Evolutionary conservation across 352 stramenopile genomes (phyloP).

Genomic region (Peronospora belbahrii): DNA sequence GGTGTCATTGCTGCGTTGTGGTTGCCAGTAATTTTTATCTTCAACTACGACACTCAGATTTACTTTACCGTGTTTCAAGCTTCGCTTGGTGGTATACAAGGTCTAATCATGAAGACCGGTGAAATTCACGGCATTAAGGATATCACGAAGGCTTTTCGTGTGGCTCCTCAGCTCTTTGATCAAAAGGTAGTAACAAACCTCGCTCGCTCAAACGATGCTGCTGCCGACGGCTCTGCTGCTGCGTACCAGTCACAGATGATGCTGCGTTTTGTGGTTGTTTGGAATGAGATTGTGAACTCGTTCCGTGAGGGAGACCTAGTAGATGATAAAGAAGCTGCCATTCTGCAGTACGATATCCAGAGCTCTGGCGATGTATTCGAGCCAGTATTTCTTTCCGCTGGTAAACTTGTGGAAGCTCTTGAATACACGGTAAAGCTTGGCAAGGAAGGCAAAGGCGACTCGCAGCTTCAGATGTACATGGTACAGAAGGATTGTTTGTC

Average conservation of each 20-base stretch:
- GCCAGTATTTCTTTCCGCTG: conserved; percentile 68
- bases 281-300: conserved; percentile 76
- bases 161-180: conserved; percentile 60
- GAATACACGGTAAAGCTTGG: conserved; percentile 49
- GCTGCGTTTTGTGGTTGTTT: conserved; percentile 73
- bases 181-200: conserved; percentile 64
- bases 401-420: conserved; percentile 59
- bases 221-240: conserved; percentile 32
- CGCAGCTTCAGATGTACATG: conserved; percentile 54
- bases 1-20: conserved; percentile 54
- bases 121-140: conserved; percentile 61
- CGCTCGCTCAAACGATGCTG: conserved; percentile 47
- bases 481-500: conserved; percentile 66
- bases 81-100: conserved; percentile 39
- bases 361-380: conserved; percentile 68
- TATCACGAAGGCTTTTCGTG: conserved; percentile 59
- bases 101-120: conserved; percentile 62
- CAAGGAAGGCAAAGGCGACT: conserved; percentile 65
- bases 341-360: conserved; percentile 69
- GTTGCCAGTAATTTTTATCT: conserved; percentile 64
- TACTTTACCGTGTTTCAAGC: conserved; percentile 73
- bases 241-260: conserved; percentile 65
- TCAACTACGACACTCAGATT: conserved; percentile 77
- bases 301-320: conserved; percentile 66
- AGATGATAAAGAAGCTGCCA: conserved; percentile 66